phyloP scores from a whole-genome alignment of 2,329 filamentous ascomycete genomes.

The Dactylellina parvicollis region DNA sequence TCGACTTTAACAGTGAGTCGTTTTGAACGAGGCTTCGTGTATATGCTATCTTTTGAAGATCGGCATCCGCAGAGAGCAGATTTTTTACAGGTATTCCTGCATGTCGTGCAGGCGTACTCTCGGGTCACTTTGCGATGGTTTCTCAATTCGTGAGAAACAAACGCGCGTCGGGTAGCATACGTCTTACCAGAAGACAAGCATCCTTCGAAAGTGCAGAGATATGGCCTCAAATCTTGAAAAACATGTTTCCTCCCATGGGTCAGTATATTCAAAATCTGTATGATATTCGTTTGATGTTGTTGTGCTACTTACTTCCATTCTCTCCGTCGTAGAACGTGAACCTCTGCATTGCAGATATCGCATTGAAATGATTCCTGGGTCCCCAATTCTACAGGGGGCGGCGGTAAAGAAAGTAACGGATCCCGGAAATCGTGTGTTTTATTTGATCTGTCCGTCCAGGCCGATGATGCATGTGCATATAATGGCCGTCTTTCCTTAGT shows the following conservation, averaged over 20 bases:
- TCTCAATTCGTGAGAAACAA: not conserved
- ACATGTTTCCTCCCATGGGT: not conserved
- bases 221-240: constrained; percentile 1
- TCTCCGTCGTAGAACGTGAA: not conserved
- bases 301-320: constrained; percentile 1
- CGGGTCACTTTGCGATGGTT: not conserved
- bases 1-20: no score
- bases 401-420: not conserved
- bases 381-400: not conserved
- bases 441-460: not conserved
- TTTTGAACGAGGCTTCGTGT: no score
- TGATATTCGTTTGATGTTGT: not conserved
- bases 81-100: no score
- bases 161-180: not conserved
- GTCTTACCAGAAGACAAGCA: not conserved
- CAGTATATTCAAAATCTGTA: not conserved
- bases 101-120: no score
- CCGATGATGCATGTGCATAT: no score
- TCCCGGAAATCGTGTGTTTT: not conserved
- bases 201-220: not conserved
- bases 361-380: not conserved
- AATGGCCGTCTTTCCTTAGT: no score
- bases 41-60: no score
- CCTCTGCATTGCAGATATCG: not conserved
- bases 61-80: no score